Evolutionary conservation across 805 yeast species (phyloP).

Genomic region (Ogataea pini): DNA sequence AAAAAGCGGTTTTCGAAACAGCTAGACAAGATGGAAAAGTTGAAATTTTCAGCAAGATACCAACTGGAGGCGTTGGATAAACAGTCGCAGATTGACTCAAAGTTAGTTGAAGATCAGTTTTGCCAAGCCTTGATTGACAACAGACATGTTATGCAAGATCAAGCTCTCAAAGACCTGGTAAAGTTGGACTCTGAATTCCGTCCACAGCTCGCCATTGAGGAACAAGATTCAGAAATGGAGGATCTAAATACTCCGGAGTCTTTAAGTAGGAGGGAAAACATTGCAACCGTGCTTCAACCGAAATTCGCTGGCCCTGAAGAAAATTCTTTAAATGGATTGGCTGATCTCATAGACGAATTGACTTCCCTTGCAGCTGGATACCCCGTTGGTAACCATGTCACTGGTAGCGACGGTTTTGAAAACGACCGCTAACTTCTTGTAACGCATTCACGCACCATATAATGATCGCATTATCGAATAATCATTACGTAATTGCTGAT

Average conservation of each 20-base stretch:
- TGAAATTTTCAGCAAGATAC: constrained; percentile 13
- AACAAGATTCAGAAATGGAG: not conserved
- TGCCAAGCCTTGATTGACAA: constrained; percentile 21
- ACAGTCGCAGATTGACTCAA: constrained; percentile 4
- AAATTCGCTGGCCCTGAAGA: constrained; percentile 10
- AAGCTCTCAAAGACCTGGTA: constrained; percentile 18
- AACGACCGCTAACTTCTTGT: not conserved
- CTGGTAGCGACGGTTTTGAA: not conserved
- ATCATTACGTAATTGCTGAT: not conserved
- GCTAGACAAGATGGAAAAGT: constrained; percentile 11
- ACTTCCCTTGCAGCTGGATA: constrained; percentile 1
- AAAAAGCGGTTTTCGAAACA: constrained; percentile 14
- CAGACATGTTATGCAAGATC: constrained; percentile 21
- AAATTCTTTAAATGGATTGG: constrained; percentile 17
- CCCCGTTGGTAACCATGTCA: not conserved
- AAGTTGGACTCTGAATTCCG: constrained; percentile 20
- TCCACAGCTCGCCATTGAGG: not conserved
- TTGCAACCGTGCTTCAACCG: constrained; percentile 5
- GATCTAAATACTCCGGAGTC: constrained; percentile 4
- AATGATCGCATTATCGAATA: not conserved
- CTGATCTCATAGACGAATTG: constrained; percentile 16
- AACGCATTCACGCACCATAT: not conserved
- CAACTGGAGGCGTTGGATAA: constrained; percentile 20
- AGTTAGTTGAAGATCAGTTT: constrained; percentile 17
- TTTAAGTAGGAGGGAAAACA: constrained; percentile 4